Evolutionary conservation across 2,329 filamentous ascomycete genomes (phyloP), one percentile per base, ranked within the genome.

Genomic region (Penicillium brevicompactum): DNA sequence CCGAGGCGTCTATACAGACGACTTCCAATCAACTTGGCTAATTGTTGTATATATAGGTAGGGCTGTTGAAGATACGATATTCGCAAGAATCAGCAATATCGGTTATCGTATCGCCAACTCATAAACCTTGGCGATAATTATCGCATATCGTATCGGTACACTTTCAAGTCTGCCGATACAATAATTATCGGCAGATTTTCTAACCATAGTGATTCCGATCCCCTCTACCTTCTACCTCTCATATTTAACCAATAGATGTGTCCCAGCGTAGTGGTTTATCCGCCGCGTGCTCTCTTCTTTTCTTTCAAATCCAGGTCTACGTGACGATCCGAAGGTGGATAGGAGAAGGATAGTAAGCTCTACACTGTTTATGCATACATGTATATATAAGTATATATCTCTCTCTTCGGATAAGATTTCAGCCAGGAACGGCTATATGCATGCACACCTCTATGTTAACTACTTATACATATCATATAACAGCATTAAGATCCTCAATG

Each of bases 401-500:
- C 24, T 24, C 24, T 24, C 24, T 24, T 24, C 6, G 24, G 24
- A 6, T 24, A 24, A 24, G 24, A 24, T 24, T 24, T 24, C 24
- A 24, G 24, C 24, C 24, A 24, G 24, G 24, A 24, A 24, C 24
- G 24, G 24, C 24, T 24, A 24, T 24, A 24, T 24, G 24, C 24
- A 24, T 24, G 24, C 24, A 24, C 24, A 24, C 24, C 24, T 24
- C 24, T 24, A 24, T 24, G 24, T 24, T 24, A 24, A 40, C 37
- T 40, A 16, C 37, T n/a, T 40, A 9, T 40, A 40, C 14, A 40
- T 16, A 40, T 40, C 37, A 40, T 40, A 5, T 40, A 40, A 16
- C 40, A 56, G 40, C 51, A 59, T 57, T 32, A 59, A 21, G 30
- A 42, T 55, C 21, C 55, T 32, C 16, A 60, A 49, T 8, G 55